Evolutionary conservation across 2,329 filamentous ascomycete genomes (phyloP).

Genomic region (Apiospora koreana): DNA sequence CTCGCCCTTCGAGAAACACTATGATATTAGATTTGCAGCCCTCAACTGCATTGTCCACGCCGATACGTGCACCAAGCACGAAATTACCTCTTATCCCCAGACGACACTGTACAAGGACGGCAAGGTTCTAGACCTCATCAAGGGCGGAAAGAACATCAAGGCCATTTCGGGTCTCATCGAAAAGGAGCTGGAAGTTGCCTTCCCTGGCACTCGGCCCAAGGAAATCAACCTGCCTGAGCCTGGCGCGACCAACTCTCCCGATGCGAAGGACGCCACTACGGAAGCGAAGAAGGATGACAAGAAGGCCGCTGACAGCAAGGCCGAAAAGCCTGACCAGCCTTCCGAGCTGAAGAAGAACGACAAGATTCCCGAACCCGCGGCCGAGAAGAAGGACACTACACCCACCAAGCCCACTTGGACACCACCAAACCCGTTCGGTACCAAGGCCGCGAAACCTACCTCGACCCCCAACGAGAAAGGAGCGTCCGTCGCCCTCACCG

Average conservation of each 20-base stretch:
- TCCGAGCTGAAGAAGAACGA: slow-evolving; percentile 33
- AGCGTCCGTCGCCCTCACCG: slow-evolving; percentile 71
- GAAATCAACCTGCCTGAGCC: slow-evolving; percentile 69
- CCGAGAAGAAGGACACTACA: slow-evolving; percentile 21
- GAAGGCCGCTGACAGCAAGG: slow-evolving; percentile 25
- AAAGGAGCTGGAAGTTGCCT: slow-evolving; percentile 71
- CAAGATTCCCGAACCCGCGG: slow-evolving; percentile 31
- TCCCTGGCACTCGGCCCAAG: slow-evolving; percentile 76
- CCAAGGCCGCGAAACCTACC: slow-evolving; percentile 53
- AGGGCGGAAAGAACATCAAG: slow-evolving; percentile 68
- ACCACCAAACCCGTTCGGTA: slow-evolving; percentile 19
- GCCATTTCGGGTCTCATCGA: slow-evolving; percentile 73
- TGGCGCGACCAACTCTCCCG: slow-evolving; percentile 56
- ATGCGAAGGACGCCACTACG: slow-evolving; percentile 22
- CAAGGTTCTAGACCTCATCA: slow-evolving; percentile 61
- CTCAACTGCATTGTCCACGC: slow-evolving; percentile 85
- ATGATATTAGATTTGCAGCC: slow-evolving; percentile 84
- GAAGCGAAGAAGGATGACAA: slow-evolving; percentile 23
- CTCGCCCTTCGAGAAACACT: slow-evolving; percentile 70
- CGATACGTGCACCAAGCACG: slow-evolving; percentile 72
- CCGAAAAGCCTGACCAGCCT: slow-evolving; percentile 28
- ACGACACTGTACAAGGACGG: slow-evolving; percentile 82
- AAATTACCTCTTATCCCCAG: slow-evolving; percentile 72
- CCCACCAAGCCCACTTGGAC: slow-evolving; percentile 22
- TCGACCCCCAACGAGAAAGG: slow-evolving; percentile 73